These are phyloP conservation scores for Bipolaris sorokiniana DNA, from an alignment of 2,329 filamentous ascomycete species.

Conservation along the genomic window DNA sequence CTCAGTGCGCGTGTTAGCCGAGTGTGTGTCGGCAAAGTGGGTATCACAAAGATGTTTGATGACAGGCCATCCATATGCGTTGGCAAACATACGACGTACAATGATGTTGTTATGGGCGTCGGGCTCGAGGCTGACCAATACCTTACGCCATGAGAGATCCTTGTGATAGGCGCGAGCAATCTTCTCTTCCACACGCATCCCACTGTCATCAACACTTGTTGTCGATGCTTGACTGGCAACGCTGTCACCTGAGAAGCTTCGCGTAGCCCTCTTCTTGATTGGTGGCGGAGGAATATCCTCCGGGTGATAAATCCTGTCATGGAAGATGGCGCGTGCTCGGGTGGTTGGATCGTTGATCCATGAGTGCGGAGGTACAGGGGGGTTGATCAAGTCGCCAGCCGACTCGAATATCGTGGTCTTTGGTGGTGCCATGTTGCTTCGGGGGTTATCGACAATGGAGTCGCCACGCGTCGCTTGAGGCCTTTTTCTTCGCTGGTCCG, in stretches of 20 bases:
- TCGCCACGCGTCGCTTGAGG: constrained; percentile 57
- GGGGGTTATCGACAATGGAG: constrained; percentile 55
- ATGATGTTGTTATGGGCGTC: constrained; percentile 99
- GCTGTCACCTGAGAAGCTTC: constrained; percentile 49
- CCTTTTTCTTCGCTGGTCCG: constrained; percentile 40
- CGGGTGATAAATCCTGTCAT: constrained; percentile 94
- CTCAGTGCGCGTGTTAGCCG: constrained; percentile 70
- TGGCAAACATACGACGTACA: constrained; percentile 93
- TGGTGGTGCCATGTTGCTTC: constrained; percentile 72
- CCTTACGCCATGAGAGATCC: constrained; percentile 93
- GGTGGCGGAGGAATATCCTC: constrained; percentile 88
- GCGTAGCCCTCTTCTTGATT: constrained; percentile 47
- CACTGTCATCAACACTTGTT: constrained; percentile 56
- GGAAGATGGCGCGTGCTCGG: constrained; percentile 89
- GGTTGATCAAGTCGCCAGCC: constrained; percentile 88
- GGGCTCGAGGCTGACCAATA: constrained; percentile 91
- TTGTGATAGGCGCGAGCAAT: constrained; percentile 95
- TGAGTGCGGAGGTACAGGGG: constrained; percentile 79
- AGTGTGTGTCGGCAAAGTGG: constrained; percentile 81
- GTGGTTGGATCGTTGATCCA: constrained; percentile 84
- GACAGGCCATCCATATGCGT: constrained; percentile 97
- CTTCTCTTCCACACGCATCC: constrained; percentile 94
- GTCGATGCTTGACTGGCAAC: constrained; percentile 32
- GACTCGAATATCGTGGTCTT: constrained; percentile 94
- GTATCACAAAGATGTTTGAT: constrained; percentile 93